phyloP scores from a whole-genome alignment of 139 green algal species.

The Asterochloris sp. region DNA sequence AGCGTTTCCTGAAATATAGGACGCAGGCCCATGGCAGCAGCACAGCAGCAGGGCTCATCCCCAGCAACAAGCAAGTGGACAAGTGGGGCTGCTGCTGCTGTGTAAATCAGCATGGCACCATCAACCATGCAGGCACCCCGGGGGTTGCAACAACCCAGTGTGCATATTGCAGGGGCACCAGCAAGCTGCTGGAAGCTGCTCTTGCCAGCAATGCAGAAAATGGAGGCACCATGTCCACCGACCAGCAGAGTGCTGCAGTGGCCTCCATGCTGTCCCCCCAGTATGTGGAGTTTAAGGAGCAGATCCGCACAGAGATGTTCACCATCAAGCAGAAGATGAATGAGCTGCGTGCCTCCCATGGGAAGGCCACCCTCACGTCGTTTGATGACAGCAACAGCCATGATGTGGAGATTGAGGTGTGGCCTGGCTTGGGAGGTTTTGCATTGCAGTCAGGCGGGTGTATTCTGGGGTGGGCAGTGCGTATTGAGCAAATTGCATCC shows the following conservation, averaged over 20 bases:
- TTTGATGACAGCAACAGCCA: slow-evolving; percentile 55
- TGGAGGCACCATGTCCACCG: slow-evolving; percentile 23
- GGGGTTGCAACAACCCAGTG: too few species aligned
- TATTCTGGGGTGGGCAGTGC: too few species aligned
- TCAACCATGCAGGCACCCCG: not conserved
- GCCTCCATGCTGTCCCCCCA: slow-evolving; percentile 26
- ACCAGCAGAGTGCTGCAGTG: slow-evolving; percentile 25
- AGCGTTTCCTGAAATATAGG: slow-evolving; percentile 52
- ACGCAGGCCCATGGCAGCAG: slow-evolving; percentile 27
- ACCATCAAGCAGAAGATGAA: slow-evolving; percentile 56
- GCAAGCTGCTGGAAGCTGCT: slow-evolving; percentile 40
- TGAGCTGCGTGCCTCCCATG: slow-evolving; percentile 39
- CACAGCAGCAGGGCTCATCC: not conserved
- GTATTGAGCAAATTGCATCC: too few species aligned
- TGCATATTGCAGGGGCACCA: slow-evolving; percentile 13
- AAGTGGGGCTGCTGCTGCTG: not conserved
- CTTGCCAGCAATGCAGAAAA: slow-evolving; percentile 33
- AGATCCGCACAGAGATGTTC: slow-evolving; percentile 47
- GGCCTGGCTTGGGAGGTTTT: too few species aligned
- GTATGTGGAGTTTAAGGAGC: slow-evolving; percentile 55
- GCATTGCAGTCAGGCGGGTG: too few species aligned
- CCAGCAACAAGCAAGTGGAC: too few species aligned
- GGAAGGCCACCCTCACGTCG: slow-evolving; percentile 38
- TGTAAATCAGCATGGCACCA: not conserved
- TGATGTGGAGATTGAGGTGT: slow-evolving; percentile 44